These are phyloP conservation scores for Fusarium sp. DNA, from an alignment of 2,329 filamentous ascomycete species.

Conservation along the genomic window DNA sequence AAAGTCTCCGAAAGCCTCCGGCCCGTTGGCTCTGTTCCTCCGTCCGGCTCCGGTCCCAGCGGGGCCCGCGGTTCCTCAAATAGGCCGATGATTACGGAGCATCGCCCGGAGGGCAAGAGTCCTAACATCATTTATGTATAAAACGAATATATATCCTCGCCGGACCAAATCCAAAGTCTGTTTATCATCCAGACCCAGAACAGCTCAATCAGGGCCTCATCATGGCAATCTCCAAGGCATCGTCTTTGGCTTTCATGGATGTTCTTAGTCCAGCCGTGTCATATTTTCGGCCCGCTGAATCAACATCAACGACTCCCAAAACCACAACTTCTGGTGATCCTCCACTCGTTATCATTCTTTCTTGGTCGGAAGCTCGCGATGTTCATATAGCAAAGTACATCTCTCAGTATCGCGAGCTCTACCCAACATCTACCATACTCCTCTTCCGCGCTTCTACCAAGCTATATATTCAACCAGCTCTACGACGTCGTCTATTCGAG, in stretches of 20 bases:
- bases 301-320: neutral
- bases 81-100: neutral
- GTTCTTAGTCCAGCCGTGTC: slow-evolving; percentile 51
- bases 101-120: neutral
- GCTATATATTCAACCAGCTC: slow-evolving; percentile 48
- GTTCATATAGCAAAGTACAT: slow-evolving; percentile 63
- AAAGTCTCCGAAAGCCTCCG: slow-evolving; percentile 1
- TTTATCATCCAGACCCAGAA: neutral
- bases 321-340: slow-evolving; percentile 44
- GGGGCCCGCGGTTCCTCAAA: slow-evolving; percentile 25
- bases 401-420: slow-evolving; percentile 54
- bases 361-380: slow-evolving; percentile 63
- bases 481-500: slow-evolving; percentile 47
- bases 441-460: slow-evolving; percentile 55
- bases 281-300: slow-evolving; percentile 41
- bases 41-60: slow-evolving; percentile 19
- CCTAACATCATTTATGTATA: neutral
- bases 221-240: slow-evolving; percentile 43
- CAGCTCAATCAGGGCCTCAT: neutral
- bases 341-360: slow-evolving; percentile 58
- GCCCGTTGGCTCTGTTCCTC: slow-evolving; percentile 1
- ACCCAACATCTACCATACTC: slow-evolving; percentile 57
- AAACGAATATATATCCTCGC: neutral
- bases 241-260: slow-evolving; percentile 50
- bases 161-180: neutral